A percentile compares a stretch with the other conserved stretches of the same genome.
Conservation (phyloP, 768 basidiomycete species). For the Pisolithus marmoratus region DNA sequence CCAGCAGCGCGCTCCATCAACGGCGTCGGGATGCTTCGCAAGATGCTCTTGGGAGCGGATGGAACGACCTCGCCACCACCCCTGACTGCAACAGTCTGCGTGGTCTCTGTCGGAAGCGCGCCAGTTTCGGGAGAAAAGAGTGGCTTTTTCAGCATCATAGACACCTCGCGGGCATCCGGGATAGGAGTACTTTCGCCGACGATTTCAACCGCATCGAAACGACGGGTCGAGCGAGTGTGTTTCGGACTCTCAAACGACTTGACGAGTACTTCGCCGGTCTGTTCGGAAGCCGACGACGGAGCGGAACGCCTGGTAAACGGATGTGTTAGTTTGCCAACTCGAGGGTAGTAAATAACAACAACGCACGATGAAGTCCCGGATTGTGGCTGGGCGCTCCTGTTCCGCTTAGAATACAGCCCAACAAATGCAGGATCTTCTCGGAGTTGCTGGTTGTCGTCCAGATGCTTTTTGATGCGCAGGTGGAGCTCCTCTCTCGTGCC, state of each 20-base stretch:
- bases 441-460: slow-evolving; percentile 49
- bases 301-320: slow-evolving; percentile 9
- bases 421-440: slow-evolving; percentile 54
- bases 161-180: slow-evolving; percentile 47
- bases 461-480: slow-evolving; percentile 55
- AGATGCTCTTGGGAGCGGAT: slow-evolving; percentile 24
- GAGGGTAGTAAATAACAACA: not conserved
- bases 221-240: slow-evolving; percentile 17
- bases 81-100: slow-evolving; percentile 7
- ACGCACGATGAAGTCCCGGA: slow-evolving; percentile 8
- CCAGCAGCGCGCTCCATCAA: slow-evolving; percentile 16
- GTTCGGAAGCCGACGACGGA: slow-evolving; percentile 12
- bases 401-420: slow-evolving; percentile 43
- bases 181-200: slow-evolving; percentile 41
- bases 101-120: not conserved
- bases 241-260: slow-evolving; percentile 13
- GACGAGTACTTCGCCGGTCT: slow-evolving; percentile 8
- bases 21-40: slow-evolving; percentile 18
- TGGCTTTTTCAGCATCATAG: slow-evolving; percentile 43
- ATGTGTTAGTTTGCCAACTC: not conserved
- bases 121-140: slow-evolving; percentile 33
- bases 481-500: slow-evolving; percentile 64
- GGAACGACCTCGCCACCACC: slow-evolving; percentile 11
- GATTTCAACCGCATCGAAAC: slow-evolving; percentile 15
- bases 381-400: slow-evolving; percentile 27